Conservation (phyloP, 768 basidiomycete species). For the Leucocoprinus leucothites region DNA sequence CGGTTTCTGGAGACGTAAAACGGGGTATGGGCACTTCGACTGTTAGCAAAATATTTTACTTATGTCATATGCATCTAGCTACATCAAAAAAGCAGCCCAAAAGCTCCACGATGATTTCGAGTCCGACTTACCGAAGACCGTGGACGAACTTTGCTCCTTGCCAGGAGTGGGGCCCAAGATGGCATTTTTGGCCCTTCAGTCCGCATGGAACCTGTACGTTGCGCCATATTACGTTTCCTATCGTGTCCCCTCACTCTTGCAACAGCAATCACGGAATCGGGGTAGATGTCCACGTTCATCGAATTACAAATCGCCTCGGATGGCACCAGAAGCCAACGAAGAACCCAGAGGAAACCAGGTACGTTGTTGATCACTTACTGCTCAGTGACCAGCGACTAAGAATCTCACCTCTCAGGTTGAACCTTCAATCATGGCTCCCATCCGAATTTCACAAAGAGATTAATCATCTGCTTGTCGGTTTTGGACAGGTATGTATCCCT, state of each 20-base stretch:
- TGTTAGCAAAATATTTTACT: too few relatives aligned
- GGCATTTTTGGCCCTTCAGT: constrained; percentile 83
- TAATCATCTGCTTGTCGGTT: constrained; percentile 79
- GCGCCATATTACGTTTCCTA: neutral
- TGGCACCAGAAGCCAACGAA: constrained; percentile 90
- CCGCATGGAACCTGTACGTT: constrained; percentile 78
- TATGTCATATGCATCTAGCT: constrained; percentile 37
- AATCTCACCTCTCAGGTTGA: constrained; percentile 43
- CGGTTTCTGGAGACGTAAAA: constrained; percentile 90
- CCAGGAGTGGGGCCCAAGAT: constrained; percentile 96
- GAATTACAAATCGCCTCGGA: constrained; percentile 89
- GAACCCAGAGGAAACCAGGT: constrained; percentile 88
- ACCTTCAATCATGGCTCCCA: constrained; percentile 83
- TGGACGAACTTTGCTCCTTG: constrained; percentile 83
- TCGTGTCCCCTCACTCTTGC: neutral
- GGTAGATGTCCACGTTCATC: constrained; percentile 94
- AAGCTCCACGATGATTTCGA: constrained; percentile 67
- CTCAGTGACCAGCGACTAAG: neutral
- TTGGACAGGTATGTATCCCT: constrained; percentile 62
- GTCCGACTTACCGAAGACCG: constrained; percentile 85
- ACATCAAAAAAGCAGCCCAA: constrained; percentile 71
- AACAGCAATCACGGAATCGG: constrained; percentile 85
- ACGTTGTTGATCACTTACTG: constrained; percentile 6
- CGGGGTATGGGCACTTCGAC: constrained; percentile 54
- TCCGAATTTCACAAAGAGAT: constrained; percentile 69